Conservation (phyloP, 2,329 filamentous ascomycete genomes). For the Xylaria sp. region DNA sequence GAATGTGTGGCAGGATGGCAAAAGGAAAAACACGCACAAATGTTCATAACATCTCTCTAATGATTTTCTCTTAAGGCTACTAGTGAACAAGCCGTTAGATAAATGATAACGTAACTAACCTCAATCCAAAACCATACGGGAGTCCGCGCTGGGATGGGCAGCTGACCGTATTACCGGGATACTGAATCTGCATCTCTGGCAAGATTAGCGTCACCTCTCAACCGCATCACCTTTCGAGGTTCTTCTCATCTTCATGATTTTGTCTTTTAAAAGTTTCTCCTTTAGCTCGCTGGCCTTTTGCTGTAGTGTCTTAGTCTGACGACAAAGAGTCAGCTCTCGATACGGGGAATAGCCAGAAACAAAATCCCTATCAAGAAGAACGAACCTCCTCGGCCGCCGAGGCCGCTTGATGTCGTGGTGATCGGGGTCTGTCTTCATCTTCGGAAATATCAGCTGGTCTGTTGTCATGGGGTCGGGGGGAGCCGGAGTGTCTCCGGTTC, state of each 20-base stretch:
- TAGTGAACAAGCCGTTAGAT: constrained; percentile 19
- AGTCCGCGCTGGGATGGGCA: constrained; percentile 20
- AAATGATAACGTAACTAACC: constrained; percentile 42
- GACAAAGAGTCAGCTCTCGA: constrained; percentile 52
- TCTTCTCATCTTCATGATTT: constrained; percentile 66
- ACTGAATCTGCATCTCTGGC: constrained; percentile 52
- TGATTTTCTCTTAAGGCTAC: constrained; percentile 18
- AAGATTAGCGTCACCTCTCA: constrained; percentile 60
- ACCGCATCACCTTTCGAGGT: constrained; percentile 56
- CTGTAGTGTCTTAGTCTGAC: constrained; percentile 53
- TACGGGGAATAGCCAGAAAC: constrained; percentile 41
- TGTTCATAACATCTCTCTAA: not conserved
- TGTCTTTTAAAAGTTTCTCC: constrained; percentile 64
- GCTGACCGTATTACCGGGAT: constrained; percentile 34
- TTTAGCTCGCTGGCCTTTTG: constrained; percentile 59
- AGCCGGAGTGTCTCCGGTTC: constrained; percentile 63
- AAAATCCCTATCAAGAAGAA: constrained; percentile 50
- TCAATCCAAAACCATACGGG: constrained; percentile 39
- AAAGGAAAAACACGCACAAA: not conserved
- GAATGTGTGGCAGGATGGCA: not conserved
- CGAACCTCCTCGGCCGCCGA: constrained; percentile 57
- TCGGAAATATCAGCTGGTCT: constrained; percentile 68
- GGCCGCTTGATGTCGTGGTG: constrained; percentile 50
- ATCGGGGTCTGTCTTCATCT: constrained; percentile 57
- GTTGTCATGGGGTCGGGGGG: constrained; percentile 59